phyloP scores from a whole-genome alignment of 176 grass and related monocot species.

The Carex kokanica region DNA sequence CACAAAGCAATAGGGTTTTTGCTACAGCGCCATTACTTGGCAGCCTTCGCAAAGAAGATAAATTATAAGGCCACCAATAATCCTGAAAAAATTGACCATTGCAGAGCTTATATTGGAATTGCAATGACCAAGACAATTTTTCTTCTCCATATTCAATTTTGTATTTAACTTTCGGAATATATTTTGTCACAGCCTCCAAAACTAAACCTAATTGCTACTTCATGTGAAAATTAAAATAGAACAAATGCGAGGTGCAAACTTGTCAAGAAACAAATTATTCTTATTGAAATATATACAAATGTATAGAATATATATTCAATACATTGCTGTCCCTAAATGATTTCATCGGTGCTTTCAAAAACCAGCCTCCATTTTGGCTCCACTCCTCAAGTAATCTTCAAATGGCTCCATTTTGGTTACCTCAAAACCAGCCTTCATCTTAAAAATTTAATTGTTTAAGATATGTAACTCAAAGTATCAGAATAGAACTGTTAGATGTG shows the following conservation, averaged over 20 bases:
- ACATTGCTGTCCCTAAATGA: not conserved
- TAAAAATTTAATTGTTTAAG: not conserved
- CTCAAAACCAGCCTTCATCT: conserved; percentile 1
- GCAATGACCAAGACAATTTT: not conserved
- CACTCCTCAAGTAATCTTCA: not conserved
- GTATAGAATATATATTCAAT: not conserved
- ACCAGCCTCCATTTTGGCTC: not conserved
- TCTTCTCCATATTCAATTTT: not conserved
- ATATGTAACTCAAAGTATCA: not conserved
- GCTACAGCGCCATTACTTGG: not conserved
- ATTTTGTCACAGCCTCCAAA: not conserved
- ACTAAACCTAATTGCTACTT: not conserved
- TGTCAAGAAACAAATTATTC: not conserved
- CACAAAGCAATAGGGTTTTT: not conserved
- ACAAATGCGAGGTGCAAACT: not conserved
- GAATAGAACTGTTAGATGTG: not conserved
- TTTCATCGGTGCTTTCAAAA: not conserved
- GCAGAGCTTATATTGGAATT: not conserved
- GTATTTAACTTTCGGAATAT: not conserved
- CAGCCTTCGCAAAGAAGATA: not conserved
- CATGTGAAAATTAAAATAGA: not conserved
- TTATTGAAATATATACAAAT: not conserved
- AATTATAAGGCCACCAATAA: not conserved
- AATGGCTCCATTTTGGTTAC: not conserved
- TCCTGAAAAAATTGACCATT: not conserved